These are phyloP conservation scores for Orobanche coerulescens DNA, from an alignment of 257 asterid species.

Conservation along the genomic window DNA sequence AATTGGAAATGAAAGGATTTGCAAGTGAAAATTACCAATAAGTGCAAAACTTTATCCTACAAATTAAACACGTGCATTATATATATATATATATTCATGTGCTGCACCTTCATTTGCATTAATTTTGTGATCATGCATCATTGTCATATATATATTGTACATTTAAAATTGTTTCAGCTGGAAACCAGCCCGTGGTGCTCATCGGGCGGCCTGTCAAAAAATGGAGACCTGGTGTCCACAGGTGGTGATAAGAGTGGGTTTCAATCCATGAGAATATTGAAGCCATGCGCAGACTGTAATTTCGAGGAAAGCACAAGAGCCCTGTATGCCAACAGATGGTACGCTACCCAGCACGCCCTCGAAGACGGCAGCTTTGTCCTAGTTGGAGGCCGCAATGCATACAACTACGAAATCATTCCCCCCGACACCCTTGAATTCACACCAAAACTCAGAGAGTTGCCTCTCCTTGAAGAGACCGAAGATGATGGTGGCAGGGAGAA, in stretches of 20 bases:
- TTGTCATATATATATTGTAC: too few relatives aligned
- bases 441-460: slow-evolving; percentile 32
- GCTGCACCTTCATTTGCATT: too few relatives aligned
- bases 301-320: slow-evolving; percentile 44
- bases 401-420: slow-evolving; percentile 62
- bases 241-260: slow-evolving; percentile 66
- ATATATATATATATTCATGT: too few relatives aligned
- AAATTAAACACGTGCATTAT: too few relatives aligned
- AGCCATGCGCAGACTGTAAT: slow-evolving; percentile 30
- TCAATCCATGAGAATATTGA: slow-evolving; percentile 37
- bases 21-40: too few relatives aligned
- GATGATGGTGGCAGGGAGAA: slow-evolving; percentile 54
- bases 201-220: slow-evolving; percentile 51
- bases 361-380: slow-evolving; percentile 53
- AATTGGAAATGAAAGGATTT: too few relatives aligned
- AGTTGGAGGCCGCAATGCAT: slow-evolving; percentile 64
- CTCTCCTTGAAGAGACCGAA: slow-evolving; percentile 45
- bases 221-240: slow-evolving; percentile 57
- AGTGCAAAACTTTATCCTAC: too few relatives aligned
- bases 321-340: slow-evolving; percentile 59
- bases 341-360: slow-evolving; percentile 45
- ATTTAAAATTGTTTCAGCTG: too few relatives aligned
- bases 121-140: too few relatives aligned
- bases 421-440: slow-evolving; percentile 37
- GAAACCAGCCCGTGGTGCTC: slow-evolving; percentile 87